Conservation (phyloP, 2,329 filamentous ascomycete genomes). For the Fusarium clavum region DNA sequence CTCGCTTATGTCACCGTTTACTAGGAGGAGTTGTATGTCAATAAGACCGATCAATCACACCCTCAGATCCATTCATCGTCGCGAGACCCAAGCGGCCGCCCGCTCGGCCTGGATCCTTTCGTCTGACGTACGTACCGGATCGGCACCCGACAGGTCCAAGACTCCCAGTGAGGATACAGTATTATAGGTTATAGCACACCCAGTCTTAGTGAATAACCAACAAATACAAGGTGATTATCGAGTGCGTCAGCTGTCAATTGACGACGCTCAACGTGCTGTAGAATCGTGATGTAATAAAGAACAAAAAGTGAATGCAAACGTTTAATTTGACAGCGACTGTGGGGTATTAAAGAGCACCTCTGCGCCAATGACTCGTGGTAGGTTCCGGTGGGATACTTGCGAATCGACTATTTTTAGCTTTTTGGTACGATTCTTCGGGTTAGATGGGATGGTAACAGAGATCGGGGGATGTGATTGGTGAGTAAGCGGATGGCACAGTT, state of each 20-base stretch:
- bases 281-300: not conserved
- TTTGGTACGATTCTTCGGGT: not conserved
- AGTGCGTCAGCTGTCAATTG: not conserved
- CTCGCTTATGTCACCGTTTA: constrained; percentile 15
- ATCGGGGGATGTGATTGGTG: not conserved
- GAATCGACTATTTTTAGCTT: not conserved
- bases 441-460: not conserved
- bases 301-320: not conserved
- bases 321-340: constrained; percentile 4
- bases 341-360: not conserved
- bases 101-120: not conserved
- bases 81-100: not conserved
- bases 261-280: not conserved
- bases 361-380: not conserved
- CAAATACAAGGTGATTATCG: not conserved
- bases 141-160: not conserved
- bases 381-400: not conserved
- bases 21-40: not conserved
- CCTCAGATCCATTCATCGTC: not conserved
- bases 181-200: not conserved
- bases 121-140: constrained; percentile 9
- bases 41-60: not conserved
- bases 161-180: not conserved
- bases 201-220: not conserved
- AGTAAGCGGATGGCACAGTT: not conserved